A percentile compares a stretch with the other conserved stretches of the same genome.
These are phyloP conservation scores for Saccharomycopsis sp. DNA, from an alignment of 805 yeast genomes.

Conservation along the genomic window DNA sequence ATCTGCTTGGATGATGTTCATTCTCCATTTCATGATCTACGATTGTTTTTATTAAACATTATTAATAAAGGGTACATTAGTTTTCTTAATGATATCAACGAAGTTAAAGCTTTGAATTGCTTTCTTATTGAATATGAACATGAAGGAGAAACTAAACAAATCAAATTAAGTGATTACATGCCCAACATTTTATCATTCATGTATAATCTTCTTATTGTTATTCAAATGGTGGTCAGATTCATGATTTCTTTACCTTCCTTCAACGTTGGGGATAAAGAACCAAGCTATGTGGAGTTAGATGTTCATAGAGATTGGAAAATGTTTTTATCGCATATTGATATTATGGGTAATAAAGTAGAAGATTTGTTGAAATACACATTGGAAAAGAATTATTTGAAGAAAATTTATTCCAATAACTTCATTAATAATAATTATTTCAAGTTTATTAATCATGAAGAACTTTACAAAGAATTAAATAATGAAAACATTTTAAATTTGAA, in stretches of 20 bases:
- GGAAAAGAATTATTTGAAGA: background rate
- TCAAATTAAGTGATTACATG: background rate
- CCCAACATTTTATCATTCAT: slow-evolving; percentile 2
- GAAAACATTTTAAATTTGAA: background rate
- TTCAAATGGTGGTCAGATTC: background rate
- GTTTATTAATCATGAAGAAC: background rate
- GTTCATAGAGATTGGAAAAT: background rate
- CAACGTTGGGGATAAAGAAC: background rate
- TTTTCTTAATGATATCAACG: background rate
- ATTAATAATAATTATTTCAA: background rate
- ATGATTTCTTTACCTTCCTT: background rate
- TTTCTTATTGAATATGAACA: background rate
- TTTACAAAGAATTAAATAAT: too few species aligned
- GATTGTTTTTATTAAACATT: background rate
- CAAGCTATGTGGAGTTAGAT: background rate
- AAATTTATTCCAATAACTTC: background rate
- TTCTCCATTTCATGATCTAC: background rate
- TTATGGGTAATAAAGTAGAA: background rate
- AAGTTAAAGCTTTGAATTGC: background rate
- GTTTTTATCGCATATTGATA: background rate
- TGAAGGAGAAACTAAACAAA: background rate
- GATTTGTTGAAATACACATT: background rate
- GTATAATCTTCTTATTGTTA: slow-evolving; percentile 3
- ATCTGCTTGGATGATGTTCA: too few species aligned
- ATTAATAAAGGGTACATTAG: background rate